Percentiles rank a stretch among this genome's conserved stretches.
Evolutionary conservation across 441 rosid species (phyloP).

Genomic region (Populus hybrid): DNA sequence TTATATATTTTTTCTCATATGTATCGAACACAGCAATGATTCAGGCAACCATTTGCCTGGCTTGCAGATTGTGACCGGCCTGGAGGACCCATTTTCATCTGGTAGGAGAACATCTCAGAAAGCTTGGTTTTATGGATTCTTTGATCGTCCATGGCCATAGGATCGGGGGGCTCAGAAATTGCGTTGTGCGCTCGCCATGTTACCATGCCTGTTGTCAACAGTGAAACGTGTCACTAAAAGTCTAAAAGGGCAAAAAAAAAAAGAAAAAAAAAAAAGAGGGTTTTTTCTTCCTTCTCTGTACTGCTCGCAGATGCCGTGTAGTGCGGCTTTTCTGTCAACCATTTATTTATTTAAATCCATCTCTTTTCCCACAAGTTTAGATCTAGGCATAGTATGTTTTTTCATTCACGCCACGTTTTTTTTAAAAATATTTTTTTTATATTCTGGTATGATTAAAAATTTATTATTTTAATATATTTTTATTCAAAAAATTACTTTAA

Average conservation of each 20-base stretch:
- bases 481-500: too few relatives aligned
- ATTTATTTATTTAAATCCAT: not conserved
- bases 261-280: not conserved
- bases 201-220: conserved; percentile 21
- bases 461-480: too few relatives aligned
- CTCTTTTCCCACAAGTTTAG: conserved; percentile 4
- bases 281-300: not conserved
- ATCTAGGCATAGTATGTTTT: not conserved
- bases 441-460: too few relatives aligned
- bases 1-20: not conserved
- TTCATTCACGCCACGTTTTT: too few relatives aligned
- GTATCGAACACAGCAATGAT: conserved; percentile 17
- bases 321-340: not conserved
- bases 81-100: conserved; percentile 25
- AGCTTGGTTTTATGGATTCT: not conserved
- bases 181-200: conserved; percentile 23
- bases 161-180: not conserved
- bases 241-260: too few relatives aligned
- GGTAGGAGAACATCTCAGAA: not conserved
- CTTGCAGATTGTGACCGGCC: conserved; percentile 27
- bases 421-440: too few relatives aligned
- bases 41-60: conserved; percentile 29
- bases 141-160: not conserved
- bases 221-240: conserved; percentile 15
- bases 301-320: conserved; percentile 8